Base-by-base conservation (phyloP, 371 early-diverging fungal genomes). In the Gilbertella persicaria region DNA sequence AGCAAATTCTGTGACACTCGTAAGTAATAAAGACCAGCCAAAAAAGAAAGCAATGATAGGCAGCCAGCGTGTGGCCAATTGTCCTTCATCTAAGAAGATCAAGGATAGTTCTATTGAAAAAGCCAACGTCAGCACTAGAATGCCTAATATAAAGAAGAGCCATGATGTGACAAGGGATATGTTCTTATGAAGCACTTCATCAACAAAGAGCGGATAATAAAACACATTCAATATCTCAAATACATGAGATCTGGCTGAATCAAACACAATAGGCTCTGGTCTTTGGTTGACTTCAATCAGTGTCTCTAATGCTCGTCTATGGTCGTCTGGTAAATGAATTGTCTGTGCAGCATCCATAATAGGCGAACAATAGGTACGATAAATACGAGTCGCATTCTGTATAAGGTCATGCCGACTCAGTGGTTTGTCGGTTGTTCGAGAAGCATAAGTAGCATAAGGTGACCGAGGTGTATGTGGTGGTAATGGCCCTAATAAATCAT, bases 211-310 rank as follows among this genome's bases (percentile, higher is more conserved):
- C 2, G 75, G 69, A 41, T 78, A 78, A 47, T 66, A 78, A 50
- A 74, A 75, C 10, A 78, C 66, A 46, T 78, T 78, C 41, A 78
- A 58, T 17, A 78, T 55, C 40, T 78, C 78, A 49, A 66, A 78
- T 5, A 78, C 73, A 46, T 78, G 69, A 0, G 68, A 47, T 20
- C 66, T 50, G 1, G 78, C 73, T 23, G 78, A 74, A 26, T 78
- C 73, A 62, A 75, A 78, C 3, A 78, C 69, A 14, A 70, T 29
- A 8, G 78, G 78, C 23, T 78, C 78, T 12, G 78, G 74, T 21
- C 74, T 64, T 23, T 70, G 65, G 17, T 75, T 66, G 17, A 60
- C 58, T 36, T 72, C 73, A 28, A 78, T 50, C 25, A 74, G 24
- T n/a, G 64, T 62, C 29, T 77, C 69, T 23, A 77, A 44, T 3